Conservation (phyloP, 768 basidiomycete genomes). For the Mycena maculata region DNA sequence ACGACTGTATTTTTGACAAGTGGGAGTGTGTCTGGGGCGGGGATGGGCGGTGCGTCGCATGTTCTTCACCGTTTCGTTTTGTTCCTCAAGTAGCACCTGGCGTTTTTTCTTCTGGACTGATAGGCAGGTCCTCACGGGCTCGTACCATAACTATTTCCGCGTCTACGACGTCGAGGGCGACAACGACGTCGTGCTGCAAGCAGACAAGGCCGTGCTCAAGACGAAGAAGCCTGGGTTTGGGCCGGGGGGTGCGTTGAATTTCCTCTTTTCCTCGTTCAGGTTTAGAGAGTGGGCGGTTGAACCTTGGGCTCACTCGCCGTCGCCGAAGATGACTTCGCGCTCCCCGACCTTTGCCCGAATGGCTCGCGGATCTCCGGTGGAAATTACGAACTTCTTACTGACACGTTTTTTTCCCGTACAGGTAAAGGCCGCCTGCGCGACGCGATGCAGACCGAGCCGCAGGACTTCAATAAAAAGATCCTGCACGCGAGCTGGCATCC, state of each 20-base stretch:
- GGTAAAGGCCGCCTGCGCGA: constrained; percentile 82
- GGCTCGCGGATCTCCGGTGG: no score
- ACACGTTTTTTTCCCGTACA: constrained; percentile 35
- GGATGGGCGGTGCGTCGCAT: constrained; percentile 82
- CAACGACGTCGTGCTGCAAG: constrained; percentile 93
- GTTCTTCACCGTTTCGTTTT: neutral
- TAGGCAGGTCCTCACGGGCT: constrained; percentile 96
- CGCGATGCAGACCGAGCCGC: constrained; percentile 85
- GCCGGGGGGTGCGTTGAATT: neutral
- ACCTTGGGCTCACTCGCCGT: neutral
- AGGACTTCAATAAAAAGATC: constrained; percentile 98
- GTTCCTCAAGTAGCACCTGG: neutral
- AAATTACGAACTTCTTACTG: no score
- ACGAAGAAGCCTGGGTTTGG: constrained; percentile 81
- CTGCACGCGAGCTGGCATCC: constrained; percentile 98
- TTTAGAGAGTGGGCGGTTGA: neutral
- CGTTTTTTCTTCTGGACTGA: neutral
- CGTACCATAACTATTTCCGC: constrained; percentile 99
- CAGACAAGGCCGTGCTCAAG: constrained; percentile 99
- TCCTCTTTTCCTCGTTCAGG: neutral
- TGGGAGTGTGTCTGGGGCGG: constrained; percentile 99
- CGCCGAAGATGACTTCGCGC: neutral
- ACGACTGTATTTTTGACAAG: constrained; percentile 99
- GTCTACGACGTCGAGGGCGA: constrained; percentile 93
- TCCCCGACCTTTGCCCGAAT: no score